phyloP scores from a whole-genome alignment of 495 filamentous ascomycete genomes.

The Annulohypoxylon stygium region DNA sequence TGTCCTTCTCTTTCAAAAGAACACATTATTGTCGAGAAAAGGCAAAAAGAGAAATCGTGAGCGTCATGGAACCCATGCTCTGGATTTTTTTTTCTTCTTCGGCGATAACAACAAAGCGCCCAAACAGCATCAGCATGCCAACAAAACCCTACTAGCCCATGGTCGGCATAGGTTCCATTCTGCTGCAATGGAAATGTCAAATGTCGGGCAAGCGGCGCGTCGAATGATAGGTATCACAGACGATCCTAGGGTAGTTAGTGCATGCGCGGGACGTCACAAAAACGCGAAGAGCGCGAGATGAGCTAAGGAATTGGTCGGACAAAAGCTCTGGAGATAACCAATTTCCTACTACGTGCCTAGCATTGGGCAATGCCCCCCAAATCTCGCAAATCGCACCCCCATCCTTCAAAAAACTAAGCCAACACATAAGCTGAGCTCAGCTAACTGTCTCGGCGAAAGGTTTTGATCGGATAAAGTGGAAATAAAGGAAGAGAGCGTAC shows the following conservation, averaged over 20 bases:
- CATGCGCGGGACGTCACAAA: constrained; percentile 1
- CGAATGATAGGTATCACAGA: neutral
- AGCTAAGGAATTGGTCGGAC: neutral
- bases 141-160: neutral
- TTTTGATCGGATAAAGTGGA: neutral
- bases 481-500: constrained; percentile 6
- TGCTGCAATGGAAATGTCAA: neutral
- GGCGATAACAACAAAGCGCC: neutral
- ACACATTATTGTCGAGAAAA: neutral
- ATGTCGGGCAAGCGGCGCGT: constrained; percentile 6
- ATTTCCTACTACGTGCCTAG: neutral
- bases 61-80: neutral
- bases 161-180: neutral
- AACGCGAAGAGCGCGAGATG: constrained; percentile 16
- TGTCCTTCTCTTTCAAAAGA: neutral
- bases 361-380: neutral
- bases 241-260: neutral
- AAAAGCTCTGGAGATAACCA: constrained; percentile 11
- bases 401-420: neutral
- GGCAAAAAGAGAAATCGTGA: neutral
- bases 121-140: neutral
- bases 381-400: neutral
- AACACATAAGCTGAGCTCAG: constrained; percentile 15
- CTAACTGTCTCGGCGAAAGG: constrained; percentile 10
- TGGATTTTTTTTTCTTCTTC: neutral